A percentile compares a stretch with the other conserved stretches of the same genome.
Conservation (phyloP, 441 rosid genomes). For the Syzygium malaccense region DNA sequence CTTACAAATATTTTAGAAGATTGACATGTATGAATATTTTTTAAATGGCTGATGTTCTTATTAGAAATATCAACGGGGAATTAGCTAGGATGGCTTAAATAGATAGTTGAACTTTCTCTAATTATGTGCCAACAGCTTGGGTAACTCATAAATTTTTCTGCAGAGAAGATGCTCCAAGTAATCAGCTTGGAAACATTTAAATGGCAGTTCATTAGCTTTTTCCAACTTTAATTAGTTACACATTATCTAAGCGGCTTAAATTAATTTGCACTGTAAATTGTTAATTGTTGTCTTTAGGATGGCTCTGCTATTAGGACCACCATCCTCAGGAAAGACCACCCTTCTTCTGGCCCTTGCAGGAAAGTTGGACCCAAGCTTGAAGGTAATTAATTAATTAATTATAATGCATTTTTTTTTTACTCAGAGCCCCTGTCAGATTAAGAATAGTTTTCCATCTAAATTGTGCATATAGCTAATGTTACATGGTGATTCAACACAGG, state of each 20-base stretch:
- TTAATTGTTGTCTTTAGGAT: conserved; percentile 29
- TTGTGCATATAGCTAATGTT: background rate
- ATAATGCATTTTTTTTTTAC: background rate
- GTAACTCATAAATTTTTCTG: background rate
- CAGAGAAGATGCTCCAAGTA: background rate
- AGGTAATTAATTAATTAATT: conserved; percentile 11
- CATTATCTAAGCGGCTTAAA: background rate
- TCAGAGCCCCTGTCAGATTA: background rate
- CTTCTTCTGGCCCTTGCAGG: conserved; percentile 76
- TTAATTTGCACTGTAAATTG: background rate
- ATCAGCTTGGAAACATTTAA: background rate
- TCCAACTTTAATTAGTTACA: background rate
- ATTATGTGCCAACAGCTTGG: background rate
- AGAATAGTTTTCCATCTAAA: background rate
- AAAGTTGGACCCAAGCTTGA: conserved; percentile 54
- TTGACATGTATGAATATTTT: background rate
- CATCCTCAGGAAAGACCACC: conserved; percentile 83
- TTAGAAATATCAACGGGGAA: background rate
- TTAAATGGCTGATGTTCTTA: background rate
- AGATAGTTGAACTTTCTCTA: background rate
- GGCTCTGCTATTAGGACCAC: conserved; percentile 83
- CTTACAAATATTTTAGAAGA: background rate
- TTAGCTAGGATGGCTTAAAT: background rate
- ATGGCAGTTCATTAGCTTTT: background rate
- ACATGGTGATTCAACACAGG: conserved; percentile 27